Base-by-base conservation (phyloP, 1,284 basidiomycete species). In the Phaffia rhodozyma region DNA sequence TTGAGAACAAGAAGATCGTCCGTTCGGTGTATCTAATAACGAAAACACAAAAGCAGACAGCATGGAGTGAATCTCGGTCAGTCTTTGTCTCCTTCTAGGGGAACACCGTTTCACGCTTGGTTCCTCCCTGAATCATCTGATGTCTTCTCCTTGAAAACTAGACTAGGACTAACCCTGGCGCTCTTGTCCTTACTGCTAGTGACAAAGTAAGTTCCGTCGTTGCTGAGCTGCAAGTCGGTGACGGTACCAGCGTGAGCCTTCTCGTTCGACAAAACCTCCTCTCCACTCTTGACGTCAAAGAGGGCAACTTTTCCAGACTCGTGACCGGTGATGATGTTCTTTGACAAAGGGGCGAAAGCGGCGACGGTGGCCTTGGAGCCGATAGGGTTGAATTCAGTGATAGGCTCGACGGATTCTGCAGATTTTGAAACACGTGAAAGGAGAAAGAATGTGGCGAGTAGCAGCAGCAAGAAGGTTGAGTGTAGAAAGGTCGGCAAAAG, bases 131-230 rank as follows among this genome's bases (percentile, higher is more conserved):
- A 52, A 5, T 21, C 25, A n/a, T 2, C 13, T 43, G 38, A 43
- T 43, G 23, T 20, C n/a, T n/a, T n/a, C 43, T 20, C 47, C 53
- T 25, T 20, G 55, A 25, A 18, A 30, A 38, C 30, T 61, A 38
- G 18, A 48, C 25, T 25, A 38, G 16, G 5, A 79, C 85, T 65
- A 69, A 92, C 89, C 78, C 91, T 85, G 29, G 96, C 89, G 48
- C 85, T 86, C 79, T 98, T 97, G 78, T 99, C 96, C 78, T 97
- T 97, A 77, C 87, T 89, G 71, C 88, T 89, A 3, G 96, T 98
- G 74, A 97, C 82, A 75, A 97, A 96, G 77, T 97, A 97, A 29
- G 91, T 89, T 63, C 88, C 82, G 76, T 98, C 96, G 32, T 84
- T 82, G 70, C 86, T 86, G 70, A 97, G 78, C 75, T 99, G 96